Evolutionary conservation across 352 stramenopile species (phyloP), one percentile per base, ranked within the genome.

Genomic region (Plasmopara halstedii): DNA sequence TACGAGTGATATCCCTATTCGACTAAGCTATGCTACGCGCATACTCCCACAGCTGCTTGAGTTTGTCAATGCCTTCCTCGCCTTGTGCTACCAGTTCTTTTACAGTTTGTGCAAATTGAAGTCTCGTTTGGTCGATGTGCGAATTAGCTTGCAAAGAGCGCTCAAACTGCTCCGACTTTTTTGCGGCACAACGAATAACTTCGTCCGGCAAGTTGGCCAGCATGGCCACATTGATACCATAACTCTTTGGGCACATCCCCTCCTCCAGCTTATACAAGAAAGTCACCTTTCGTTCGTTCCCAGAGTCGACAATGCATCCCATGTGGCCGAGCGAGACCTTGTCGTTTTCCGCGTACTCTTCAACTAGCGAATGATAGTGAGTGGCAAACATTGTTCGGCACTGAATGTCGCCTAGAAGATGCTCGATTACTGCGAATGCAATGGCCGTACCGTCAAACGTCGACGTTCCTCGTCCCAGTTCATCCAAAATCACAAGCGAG

Each of bases 371-470:
- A 41, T 96, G 95, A 64, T 99, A 99, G 58, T 99, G 97, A 3
- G 97, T 99, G 8, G 97, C 96, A 56, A 99, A 99, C 52, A 99
- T 89, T 3, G 95, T 95, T 15, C 97, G 79, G 62, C 96, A 99
- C 21, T 67, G 84, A 63, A 70, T 71, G 6, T 73, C 55, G 23
- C 69, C 73, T 1, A 98, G 63, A 26, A 99, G 53, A 60, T 95
- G 88, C 52, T 98, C 93, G 2, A 98, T 81, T 14, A 98, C 95
- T n/a, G 95, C 82, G 67, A 95, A 98, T 11, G 96, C 97, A 45
- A 99, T 97, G 25, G 96, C 93, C 13, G 97, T 95, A 13, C 97
- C 97, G 62, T 99, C 97, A 62, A 99, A 97, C 25, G 98, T 99
- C 25, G 91, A 97, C 6, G 97, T 99, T 17, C 96, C 97, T 53